These are phyloP conservation scores for Torulaspora pretoriensis DNA, from an alignment of 1,139 yeast genomes.

Conservation along the genomic window DNA sequence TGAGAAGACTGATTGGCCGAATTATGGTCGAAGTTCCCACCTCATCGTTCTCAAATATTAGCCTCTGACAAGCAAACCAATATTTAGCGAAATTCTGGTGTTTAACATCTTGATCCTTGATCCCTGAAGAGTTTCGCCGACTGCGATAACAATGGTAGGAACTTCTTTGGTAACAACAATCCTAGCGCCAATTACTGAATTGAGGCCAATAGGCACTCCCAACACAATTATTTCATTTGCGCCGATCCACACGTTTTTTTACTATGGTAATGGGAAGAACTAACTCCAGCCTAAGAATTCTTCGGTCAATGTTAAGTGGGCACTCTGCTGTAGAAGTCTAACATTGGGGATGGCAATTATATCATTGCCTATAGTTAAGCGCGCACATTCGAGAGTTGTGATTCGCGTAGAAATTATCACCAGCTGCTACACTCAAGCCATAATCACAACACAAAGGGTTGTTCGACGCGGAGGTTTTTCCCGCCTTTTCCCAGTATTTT, in stretches of 20 bases:
- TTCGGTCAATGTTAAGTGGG: slow-evolving; percentile 48
- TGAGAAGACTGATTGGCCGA: too few species aligned
- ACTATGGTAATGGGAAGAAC: slow-evolving; percentile 56
- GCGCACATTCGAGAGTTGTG: slow-evolving; percentile 59
- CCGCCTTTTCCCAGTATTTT: neutral
- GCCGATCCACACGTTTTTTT: slow-evolving; percentile 66
- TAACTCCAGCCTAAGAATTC: slow-evolving; percentile 47
- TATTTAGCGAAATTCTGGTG: neutral
- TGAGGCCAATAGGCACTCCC: slow-evolving; percentile 63
- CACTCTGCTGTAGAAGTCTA: slow-evolving; percentile 59
- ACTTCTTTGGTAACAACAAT: slow-evolving; percentile 55
- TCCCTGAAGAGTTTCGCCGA: slow-evolving; percentile 49
- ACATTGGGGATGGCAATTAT: slow-evolving; percentile 64
- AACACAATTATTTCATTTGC: slow-evolving; percentile 52
- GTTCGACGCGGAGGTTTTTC: slow-evolving; percentile 34
- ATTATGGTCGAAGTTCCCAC: too few species aligned
- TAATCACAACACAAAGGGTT: slow-evolving; percentile 57
- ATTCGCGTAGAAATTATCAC: slow-evolving; percentile 51
- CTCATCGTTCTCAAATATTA: too few species aligned
- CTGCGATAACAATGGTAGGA: slow-evolving; percentile 51
- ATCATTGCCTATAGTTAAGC: slow-evolving; percentile 58
- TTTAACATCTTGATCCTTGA: slow-evolving; percentile 14
- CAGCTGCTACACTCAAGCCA: slow-evolving; percentile 51
- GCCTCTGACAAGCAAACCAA: neutral
- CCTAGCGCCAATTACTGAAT: slow-evolving; percentile 65